Conservation (phyloP, 345 rosid genomes). For the Reutealis trisperma region DNA sequence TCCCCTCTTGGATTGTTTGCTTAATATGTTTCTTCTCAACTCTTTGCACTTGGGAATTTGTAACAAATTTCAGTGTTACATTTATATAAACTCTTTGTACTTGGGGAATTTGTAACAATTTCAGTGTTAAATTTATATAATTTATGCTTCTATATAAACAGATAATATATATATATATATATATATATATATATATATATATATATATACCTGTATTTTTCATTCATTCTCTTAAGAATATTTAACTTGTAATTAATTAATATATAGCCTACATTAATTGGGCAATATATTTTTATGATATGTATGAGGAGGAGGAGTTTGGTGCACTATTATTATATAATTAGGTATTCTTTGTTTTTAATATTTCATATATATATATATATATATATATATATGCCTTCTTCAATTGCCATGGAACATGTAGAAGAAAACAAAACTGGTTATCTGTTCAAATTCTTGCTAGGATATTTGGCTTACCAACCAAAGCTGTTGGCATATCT, state of each 20-base stretch:
- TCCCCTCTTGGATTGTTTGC: constrained; percentile 37
- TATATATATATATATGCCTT: no score
- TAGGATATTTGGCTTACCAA: constrained; percentile 12
- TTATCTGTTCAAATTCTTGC: background rate
- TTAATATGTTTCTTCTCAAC: constrained; percentile 27
- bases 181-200: no score
- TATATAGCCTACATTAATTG: no score
- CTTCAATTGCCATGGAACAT: background rate
- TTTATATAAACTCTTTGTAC: background rate
- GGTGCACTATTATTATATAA: background rate
- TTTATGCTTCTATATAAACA: background rate
- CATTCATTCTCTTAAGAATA: no score
- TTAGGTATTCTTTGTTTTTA: background rate
- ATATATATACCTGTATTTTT: no score
- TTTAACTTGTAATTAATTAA: no score
- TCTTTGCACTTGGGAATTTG: background rate
- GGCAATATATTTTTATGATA: no score
- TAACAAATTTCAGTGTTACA: background rate
- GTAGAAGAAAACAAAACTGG: background rate
- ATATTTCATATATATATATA: background rate
- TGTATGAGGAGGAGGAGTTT: background rate
- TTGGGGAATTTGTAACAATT: background rate
- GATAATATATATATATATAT: no score
- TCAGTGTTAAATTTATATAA: no score
- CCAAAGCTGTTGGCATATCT: background rate